phyloP scores from a whole-genome alignment of 768 basidiomycete genomes.

The Amanita exitialis region DNA sequence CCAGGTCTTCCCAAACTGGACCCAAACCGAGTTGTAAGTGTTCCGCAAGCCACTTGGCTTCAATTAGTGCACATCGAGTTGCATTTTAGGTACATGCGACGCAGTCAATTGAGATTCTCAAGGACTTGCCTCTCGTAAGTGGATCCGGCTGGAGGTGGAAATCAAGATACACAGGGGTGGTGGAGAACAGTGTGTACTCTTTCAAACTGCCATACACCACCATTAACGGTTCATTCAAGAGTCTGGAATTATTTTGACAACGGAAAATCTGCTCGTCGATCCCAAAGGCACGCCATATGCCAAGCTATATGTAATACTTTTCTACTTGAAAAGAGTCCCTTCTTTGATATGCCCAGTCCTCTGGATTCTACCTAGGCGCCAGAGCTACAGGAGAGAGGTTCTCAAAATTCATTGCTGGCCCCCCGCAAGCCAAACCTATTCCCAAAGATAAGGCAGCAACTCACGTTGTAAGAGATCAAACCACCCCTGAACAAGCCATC shows the following conservation, averaged over 20 bases:
- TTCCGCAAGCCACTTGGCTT: not conserved
- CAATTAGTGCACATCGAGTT: not conserved
- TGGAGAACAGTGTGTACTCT: conserved; percentile 68
- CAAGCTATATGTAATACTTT: conserved; percentile 43
- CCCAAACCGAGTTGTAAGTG: conserved; percentile 57
- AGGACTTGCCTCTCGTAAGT: conserved; percentile 64
- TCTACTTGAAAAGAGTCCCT: not conserved
- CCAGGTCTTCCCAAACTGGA: conserved; percentile 66
- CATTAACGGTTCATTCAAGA: conserved; percentile 29
- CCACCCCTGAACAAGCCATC: conserved; percentile 56
- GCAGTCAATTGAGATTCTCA: conserved; percentile 73
- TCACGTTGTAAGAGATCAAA: conserved; percentile 51
- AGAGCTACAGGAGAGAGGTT: conserved; percentile 55
- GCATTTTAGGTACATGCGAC: conserved; percentile 60
- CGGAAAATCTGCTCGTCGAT: conserved; percentile 54
- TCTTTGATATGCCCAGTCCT: conserved; percentile 27
- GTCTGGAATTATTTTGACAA: conserved; percentile 63
- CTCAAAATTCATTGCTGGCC: conserved; percentile 48
- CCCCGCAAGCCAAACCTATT: conserved; percentile 49
- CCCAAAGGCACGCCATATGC: conserved; percentile 49
- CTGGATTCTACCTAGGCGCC: conserved; percentile 62
- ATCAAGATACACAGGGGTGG: conserved; percentile 54
- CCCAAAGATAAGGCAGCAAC: conserved; percentile 54
- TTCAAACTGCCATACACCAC: not conserved
- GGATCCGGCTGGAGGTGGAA: conserved; percentile 75